phyloP scores from a whole-genome alignment of 2,329 filamentous ascomycete species.

The Fusarium sarcochroum region DNA sequence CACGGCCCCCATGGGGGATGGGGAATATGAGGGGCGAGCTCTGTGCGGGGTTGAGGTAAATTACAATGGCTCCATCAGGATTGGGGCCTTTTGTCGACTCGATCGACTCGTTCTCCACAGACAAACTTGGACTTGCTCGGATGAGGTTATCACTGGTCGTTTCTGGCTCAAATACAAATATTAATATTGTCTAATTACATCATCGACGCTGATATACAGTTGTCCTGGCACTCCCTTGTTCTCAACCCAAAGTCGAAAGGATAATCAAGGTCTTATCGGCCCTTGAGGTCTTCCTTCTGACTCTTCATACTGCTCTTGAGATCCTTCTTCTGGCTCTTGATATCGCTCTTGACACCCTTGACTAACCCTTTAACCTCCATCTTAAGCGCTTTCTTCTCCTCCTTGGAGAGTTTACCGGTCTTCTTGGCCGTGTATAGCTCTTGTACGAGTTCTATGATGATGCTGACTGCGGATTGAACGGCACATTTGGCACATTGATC shows the following conservation, averaged over 20 bases:
- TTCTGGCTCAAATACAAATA: not conserved
- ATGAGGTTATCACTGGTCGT: not conserved
- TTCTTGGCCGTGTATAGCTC: slow-evolving; percentile 30
- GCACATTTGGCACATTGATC: slow-evolving; percentile 32
- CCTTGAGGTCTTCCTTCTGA: too few species aligned
- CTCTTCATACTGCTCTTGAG: not conserved
- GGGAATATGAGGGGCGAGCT: slow-evolving; percentile 15
- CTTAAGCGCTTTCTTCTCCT: slow-evolving; percentile 37
- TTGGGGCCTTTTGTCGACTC: slow-evolving; percentile 3
- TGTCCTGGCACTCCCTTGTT: too few species aligned
- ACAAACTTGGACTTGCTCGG: not conserved
- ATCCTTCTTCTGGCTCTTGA: slow-evolving; percentile 13
- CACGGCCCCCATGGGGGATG: slow-evolving; percentile 19
- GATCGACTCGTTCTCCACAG: slow-evolving; percentile 9
- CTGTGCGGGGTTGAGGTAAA: slow-evolving; percentile 20
- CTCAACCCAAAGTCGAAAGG: too few species aligned
- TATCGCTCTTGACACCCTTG: slow-evolving; percentile 19
- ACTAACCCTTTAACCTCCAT: slow-evolving; percentile 28
- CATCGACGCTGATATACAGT: too few species aligned
- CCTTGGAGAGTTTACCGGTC: slow-evolving; percentile 30
- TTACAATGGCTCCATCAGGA: not conserved
- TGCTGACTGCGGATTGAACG: slow-evolving; percentile 15
- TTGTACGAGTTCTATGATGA: slow-evolving; percentile 15
- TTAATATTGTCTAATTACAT: too few species aligned
- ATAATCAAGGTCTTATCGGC: too few species aligned